Percentiles rank a stretch among this genome's conserved stretches.
phyloP scores from a whole-genome alignment of 176 grass and related monocot genomes.

The Musa troglodytarum region DNA sequence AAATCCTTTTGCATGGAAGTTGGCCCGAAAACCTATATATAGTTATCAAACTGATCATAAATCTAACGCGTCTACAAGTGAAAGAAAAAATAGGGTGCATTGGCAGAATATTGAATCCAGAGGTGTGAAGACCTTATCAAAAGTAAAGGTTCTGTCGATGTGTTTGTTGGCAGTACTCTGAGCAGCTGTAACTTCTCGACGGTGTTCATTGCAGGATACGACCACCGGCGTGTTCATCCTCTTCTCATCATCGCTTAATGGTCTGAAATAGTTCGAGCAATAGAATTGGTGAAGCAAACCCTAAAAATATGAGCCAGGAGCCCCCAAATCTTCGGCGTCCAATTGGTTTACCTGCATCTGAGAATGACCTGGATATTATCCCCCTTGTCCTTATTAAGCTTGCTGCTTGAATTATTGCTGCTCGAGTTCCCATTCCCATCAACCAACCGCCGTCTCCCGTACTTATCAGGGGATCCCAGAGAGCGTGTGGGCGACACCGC shows the following conservation, averaged over 20 bases:
- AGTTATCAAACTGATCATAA: background rate
- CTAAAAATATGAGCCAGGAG: background rate
- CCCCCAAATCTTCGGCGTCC: background rate
- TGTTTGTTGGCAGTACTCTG: conserved; percentile 70
- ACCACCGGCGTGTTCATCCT: conserved; percentile 36
- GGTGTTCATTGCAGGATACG: conserved; percentile 54
- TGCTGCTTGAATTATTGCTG: background rate
- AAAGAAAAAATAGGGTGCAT: background rate
- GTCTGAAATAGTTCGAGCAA: conserved; percentile 30
- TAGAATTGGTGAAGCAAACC: background rate
- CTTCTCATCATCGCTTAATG: conserved; percentile 56
- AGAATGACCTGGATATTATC: conserved; percentile 77
- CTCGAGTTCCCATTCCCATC: conserved; percentile 5
- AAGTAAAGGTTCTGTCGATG: conserved; percentile 57
- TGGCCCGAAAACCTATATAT: conserved; percentile 61
- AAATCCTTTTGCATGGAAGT: conserved; percentile 64
- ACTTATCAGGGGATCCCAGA: conserved; percentile 1
- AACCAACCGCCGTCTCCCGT: background rate
- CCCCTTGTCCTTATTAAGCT: conserved; percentile 38
- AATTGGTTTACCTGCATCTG: conserved; percentile 63
- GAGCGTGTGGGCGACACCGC: conserved; percentile 2
- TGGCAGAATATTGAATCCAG: background rate
- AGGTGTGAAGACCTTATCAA: conserved; percentile 57
- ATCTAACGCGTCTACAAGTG: background rate
- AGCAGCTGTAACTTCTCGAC: conserved; percentile 46